Percentiles rank a stretch among this genome's conserved stretches.
Conservation (phyloP, 306 rosid species). For the Vicia villosa region DNA sequence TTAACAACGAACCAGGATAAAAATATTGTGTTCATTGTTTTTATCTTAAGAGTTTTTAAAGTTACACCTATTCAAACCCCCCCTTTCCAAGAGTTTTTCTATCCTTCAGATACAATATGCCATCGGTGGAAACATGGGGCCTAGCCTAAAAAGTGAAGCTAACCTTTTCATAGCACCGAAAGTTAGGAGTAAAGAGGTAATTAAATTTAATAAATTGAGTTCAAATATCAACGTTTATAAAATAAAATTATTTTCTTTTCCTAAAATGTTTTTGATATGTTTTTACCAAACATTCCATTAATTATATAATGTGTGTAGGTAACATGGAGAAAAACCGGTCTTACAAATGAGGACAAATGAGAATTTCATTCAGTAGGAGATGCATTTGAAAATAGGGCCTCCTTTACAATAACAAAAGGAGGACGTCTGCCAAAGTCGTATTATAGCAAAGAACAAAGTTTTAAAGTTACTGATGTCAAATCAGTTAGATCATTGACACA, state of each 20-base stretch:
- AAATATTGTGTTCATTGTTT: too few relatives aligned
- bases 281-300: neutral
- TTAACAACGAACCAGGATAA: too few relatives aligned
- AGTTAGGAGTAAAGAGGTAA: conserved; percentile 43
- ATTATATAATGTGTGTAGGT: neutral
- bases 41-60: too few relatives aligned
- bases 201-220: neutral
- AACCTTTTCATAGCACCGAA: conserved; percentile 50
- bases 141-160: conserved; percentile 50
- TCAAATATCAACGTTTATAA: too few relatives aligned
- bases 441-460: conserved; percentile 33
- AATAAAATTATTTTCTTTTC: too few relatives aligned
- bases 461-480: conserved; percentile 35
- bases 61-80: too few relatives aligned
- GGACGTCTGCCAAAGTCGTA: conserved; percentile 28
- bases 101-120: conserved; percentile 50
- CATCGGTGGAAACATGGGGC: conserved; percentile 47
- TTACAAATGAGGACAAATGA: conserved; percentile 14
- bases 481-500: conserved; percentile 36
- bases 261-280: too few relatives aligned
- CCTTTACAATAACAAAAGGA: conserved; percentile 22
- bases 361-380: conserved; percentile 44
- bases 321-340: conserved; percentile 44
- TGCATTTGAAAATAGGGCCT: conserved; percentile 3
- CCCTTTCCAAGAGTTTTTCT: too few relatives aligned